A percentile compares a stretch with the other conserved stretches of the same genome.
Evolutionary conservation across 306 rosid genomes (phyloP).

Genomic region (Arachis stenosperma): DNA sequence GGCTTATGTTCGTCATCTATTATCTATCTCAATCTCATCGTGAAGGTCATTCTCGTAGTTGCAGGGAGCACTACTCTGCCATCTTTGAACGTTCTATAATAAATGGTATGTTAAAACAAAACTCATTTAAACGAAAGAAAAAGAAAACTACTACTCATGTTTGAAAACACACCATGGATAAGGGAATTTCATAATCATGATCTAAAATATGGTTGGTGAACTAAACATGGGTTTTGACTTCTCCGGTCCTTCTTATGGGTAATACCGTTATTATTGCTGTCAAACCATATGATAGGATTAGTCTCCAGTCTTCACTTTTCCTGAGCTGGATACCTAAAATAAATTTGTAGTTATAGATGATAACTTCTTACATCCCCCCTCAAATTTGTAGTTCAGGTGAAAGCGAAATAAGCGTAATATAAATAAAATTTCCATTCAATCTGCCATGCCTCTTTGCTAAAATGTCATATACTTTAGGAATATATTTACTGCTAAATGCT

Average conservation of each 20-base stretch:
- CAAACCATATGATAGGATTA: too few relatives aligned
- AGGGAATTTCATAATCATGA: background rate
- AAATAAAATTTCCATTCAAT: background rate
- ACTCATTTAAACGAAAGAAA: background rate
- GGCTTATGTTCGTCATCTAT: background rate
- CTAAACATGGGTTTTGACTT: slow-evolving; percentile 29
- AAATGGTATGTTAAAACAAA: background rate
- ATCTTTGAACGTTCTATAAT: background rate
- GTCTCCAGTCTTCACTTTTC: too few relatives aligned
- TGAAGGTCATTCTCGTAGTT: slow-evolving; percentile 52
- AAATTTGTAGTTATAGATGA: background rate
- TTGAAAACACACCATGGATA: background rate
- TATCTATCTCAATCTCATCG: slow-evolving; percentile 38
- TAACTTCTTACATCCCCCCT: background rate
- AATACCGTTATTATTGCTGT: background rate
- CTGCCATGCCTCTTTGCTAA: background rate
- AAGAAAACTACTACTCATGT: background rate
- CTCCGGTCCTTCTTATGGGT: slow-evolving; percentile 23
- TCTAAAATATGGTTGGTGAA: background rate
- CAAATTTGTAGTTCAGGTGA: background rate
- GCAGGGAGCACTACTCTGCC: slow-evolving; percentile 25
- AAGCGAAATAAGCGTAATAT: background rate
- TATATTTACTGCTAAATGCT: too few relatives aligned
- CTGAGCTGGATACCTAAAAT: background rate
- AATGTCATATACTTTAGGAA: background rate